These are phyloP conservation scores for Cercospora sp. DNA, from an alignment of 2,329 filamentous ascomycete genomes.

Conservation along the genomic window DNA sequence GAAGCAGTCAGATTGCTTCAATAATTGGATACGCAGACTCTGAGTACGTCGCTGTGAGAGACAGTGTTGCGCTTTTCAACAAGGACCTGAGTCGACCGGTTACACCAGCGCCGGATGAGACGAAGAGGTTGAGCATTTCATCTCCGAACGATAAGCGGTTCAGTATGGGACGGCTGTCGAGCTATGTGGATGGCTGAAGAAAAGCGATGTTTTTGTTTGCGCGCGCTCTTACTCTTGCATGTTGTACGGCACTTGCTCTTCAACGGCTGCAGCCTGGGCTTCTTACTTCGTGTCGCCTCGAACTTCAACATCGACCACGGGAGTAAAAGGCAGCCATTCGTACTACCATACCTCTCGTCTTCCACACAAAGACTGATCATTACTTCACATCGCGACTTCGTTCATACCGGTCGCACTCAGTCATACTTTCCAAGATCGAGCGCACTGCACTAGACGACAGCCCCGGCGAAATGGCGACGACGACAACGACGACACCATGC, in stretches of 20 bases:
- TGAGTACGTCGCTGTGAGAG: slow-evolving; percentile 86
- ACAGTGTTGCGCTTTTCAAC: slow-evolving; percentile 77
- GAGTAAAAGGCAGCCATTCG: not conserved
- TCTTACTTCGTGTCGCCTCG: slow-evolving; percentile 2
- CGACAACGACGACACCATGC: not conserved
- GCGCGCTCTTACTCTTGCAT: slow-evolving; percentile 2
- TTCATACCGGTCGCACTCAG: not conserved
- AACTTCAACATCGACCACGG: slow-evolving; percentile 2
- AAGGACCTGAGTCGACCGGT: slow-evolving; percentile 35
- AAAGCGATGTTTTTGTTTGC: not conserved
- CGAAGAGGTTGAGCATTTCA: slow-evolving; percentile 24
- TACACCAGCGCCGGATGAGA: slow-evolving; percentile 31
- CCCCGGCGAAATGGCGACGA: not conserved
- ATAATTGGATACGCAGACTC: slow-evolving; percentile 89
- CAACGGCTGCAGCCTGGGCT: not conserved
- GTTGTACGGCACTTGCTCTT: slow-evolving; percentile 2
- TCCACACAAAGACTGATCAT: not conserved
- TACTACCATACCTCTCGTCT: not conserved
- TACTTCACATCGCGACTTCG: not conserved
- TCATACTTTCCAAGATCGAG: not conserved
- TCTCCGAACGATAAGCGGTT: slow-evolving; percentile 22
- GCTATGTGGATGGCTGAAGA: slow-evolving; percentile 33
- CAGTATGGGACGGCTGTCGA: slow-evolving; percentile 34
- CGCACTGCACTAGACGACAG: not conserved
- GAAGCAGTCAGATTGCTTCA: slow-evolving; percentile 76